Conservation (phyloP, 345 rosid genomes). For the Bruguiera parviflora region DNA sequence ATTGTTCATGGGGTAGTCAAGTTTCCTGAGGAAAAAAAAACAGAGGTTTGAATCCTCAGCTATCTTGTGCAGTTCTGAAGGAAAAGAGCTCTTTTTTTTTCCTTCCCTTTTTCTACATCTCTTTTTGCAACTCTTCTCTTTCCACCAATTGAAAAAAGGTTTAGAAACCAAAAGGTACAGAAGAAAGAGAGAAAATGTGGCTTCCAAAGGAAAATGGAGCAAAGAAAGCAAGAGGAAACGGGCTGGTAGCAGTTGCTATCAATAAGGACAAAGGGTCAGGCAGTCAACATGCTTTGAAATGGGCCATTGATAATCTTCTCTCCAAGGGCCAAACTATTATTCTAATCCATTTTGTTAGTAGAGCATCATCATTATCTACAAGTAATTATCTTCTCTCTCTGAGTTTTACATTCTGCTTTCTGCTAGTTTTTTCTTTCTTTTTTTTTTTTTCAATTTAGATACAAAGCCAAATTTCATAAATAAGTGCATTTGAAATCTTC, state of each 20-base stretch:
- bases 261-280: slow-evolving; percentile 62
- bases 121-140: no score
- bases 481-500: no score
- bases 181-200: slow-evolving; percentile 28
- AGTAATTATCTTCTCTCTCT: slow-evolving; percentile 10
- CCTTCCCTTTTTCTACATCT: background rate
- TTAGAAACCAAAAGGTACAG: background rate
- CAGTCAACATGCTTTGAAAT: slow-evolving; percentile 73
- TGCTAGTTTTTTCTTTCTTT: no score
- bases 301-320: slow-evolving; percentile 73
- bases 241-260: slow-evolving; percentile 74
- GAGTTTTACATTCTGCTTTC: background rate
- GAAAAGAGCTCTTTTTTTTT: background rate
- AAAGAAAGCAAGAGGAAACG: slow-evolving; percentile 46
- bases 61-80: no score
- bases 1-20: no score
- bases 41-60: no score
- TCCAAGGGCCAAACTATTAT: slow-evolving; percentile 60
- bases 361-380: slow-evolving; percentile 22
- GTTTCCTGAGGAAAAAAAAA: no score
- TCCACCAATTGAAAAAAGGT: no score
- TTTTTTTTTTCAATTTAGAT: no score
- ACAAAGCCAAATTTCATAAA: no score
- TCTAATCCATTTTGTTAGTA: slow-evolving; percentile 59
- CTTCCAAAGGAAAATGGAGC: slow-evolving; percentile 17